Base-by-base conservation (phyloP, 2,329 filamentous ascomycete genomes). In the Colletotrichum sp. region DNA sequence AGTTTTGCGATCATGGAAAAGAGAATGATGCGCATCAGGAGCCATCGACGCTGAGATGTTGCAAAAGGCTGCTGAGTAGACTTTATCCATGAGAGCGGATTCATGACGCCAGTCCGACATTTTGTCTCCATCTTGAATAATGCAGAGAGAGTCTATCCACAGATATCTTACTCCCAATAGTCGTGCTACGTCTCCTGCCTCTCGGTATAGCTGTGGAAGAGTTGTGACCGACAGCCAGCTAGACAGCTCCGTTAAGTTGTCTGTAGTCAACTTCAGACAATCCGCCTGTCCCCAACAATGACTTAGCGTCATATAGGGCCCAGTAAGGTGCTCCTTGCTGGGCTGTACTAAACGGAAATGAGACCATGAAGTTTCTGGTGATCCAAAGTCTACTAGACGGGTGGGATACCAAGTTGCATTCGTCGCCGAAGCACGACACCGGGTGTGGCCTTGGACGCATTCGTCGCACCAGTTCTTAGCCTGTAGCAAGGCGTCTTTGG, bases 41-140 rank as follows among this genome's bases (percentile, higher is more conserved):
- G 79, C 76, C 2, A 59, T 68, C 6, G 73, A 65, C 3, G 79
- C 79, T 1, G 77, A 80, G 24, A 80, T 78, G 24, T 79, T 80
- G 72, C 79, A 73, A 24, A 72, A 80, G 9, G 78, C 70, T 36
- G 78, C 73, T 1, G 68, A 69, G 28, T 80, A 80, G 3, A 80
- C 77, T 3, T 77, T 39, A 16, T 78, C 39, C 79, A 80, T 80
- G 3, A 68, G 49, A 4, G 64, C 18, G 0, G 78, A 72, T 28
- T 80, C 78, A 7, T 15, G n/a, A 12, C 66, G 49, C 79, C 79
- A 80, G 32, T 80, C 79, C 2, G 55, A 13, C 8, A 52, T 24
- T 8, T 78, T 65, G 26, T 77, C 73, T 10, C 70, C 57, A 7
- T 78, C 71, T 28, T 78, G 77, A 1, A 77, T 32, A 12, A 78